phyloP scores from a whole-genome alignment of 2,329 filamentous ascomycete genomes.

The Calcarisporium arbuscula region DNA sequence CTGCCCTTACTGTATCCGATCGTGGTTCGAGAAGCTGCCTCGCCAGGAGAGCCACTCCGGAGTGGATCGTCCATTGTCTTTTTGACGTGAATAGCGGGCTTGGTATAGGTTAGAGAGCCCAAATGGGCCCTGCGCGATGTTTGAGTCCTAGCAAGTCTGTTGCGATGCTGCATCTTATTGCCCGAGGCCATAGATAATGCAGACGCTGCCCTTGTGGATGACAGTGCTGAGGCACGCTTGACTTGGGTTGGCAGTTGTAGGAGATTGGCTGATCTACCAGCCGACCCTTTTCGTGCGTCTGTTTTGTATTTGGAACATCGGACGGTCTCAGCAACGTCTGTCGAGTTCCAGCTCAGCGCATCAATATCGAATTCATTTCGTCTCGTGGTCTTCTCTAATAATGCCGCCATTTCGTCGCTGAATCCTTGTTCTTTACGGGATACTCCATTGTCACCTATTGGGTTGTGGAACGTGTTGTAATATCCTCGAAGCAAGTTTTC shows the following conservation, averaged over 20 bases:
- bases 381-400: conserved; percentile 54
- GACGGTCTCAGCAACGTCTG: conserved; percentile 45
- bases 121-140: too few relatives aligned
- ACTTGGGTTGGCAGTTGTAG: background rate
- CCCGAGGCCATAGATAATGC: conserved; percentile 38
- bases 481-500: conserved; percentile 56
- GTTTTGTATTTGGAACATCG: background rate
- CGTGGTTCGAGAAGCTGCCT: conserved; percentile 69
- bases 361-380: conserved; percentile 62
- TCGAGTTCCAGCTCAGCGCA: conserved; percentile 53
- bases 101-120: too few relatives aligned
- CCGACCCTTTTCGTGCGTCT: too few relatives aligned
- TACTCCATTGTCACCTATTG: conserved; percentile 62
- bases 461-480: conserved; percentile 54
- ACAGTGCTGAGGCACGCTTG: conserved; percentile 19
- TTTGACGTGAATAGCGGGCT: conserved; percentile 30
- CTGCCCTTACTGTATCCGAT: conserved; percentile 81
- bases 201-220: conserved; percentile 47
- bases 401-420: conserved; percentile 44
- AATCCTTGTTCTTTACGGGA: conserved; percentile 56
- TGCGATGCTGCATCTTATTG: conserved; percentile 1
- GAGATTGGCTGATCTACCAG: too few relatives aligned
- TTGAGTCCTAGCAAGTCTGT: background rate
- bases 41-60: conserved; percentile 49
- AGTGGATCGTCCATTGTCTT: too few relatives aligned